These are phyloP conservation scores for Talaromyces sp. DNA, from an alignment of 2,329 filamentous ascomycete species.

Conservation along the genomic window DNA sequence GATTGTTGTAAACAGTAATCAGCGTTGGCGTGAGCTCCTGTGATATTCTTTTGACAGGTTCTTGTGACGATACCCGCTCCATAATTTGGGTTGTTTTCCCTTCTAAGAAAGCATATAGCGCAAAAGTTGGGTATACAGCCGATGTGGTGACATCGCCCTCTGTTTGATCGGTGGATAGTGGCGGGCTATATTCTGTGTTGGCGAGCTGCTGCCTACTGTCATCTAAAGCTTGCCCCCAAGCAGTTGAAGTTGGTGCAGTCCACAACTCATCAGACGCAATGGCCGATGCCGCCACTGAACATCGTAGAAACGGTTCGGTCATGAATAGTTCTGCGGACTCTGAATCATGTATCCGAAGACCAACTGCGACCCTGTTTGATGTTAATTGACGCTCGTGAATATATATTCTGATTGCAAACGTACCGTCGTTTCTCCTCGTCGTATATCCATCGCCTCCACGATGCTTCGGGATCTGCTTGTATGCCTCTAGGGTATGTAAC, in stretches of 20 bases:
- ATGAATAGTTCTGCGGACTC: constrained; percentile 29
- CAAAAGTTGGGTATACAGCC: background rate
- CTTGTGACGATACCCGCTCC: background rate
- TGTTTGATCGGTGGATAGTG: background rate
- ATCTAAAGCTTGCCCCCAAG: constrained; percentile 3
- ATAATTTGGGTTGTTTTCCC: background rate
- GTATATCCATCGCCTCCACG: constrained; percentile 15
- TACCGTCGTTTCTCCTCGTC: constrained; percentile 14
- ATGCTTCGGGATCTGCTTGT: background rate
- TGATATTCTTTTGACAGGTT: background rate
- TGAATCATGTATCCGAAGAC: constrained; percentile 31
- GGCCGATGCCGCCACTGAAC: background rate
- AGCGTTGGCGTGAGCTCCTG: background rate
- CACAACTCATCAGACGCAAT: constrained; percentile 1
- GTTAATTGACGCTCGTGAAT: background rate
- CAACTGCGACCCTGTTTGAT: constrained; percentile 4
- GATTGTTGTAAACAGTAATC: constrained; percentile 1
- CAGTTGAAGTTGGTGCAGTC: constrained; percentile 5
- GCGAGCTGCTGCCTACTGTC: background rate
- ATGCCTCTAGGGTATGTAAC: background rate
- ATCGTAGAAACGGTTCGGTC: constrained; percentile 26
- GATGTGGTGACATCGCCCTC: background rate
- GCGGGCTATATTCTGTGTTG: background rate
- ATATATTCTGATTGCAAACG: background rate
- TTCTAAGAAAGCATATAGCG: constrained; percentile 6